Evolutionary conservation across 1,284 basidiomycete species (phyloP).

Genomic region (Moniliella sp.): DNA sequence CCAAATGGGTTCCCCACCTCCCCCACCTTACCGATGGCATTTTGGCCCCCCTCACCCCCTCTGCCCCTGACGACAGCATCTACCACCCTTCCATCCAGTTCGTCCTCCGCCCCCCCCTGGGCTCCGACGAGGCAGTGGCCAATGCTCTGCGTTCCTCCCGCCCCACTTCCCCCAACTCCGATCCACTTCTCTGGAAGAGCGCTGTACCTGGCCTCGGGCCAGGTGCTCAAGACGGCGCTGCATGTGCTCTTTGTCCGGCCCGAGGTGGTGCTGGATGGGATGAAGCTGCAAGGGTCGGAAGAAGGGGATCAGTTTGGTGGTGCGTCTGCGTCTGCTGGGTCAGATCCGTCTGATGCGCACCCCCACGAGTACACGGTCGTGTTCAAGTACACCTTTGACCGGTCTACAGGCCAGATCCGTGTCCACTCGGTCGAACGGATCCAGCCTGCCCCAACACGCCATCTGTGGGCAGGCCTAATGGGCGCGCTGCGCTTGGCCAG

Average conservation of each 20-base stretch:
- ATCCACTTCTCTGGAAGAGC: conserved; percentile 20
- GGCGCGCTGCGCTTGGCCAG: too few relatives aligned
- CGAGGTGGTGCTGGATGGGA: conserved; percentile 8
- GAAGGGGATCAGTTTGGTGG: conserved; percentile 11
- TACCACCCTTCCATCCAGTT: conserved; percentile 18
- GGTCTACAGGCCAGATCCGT: conserved; percentile 14
- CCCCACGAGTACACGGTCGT: conserved; percentile 24
- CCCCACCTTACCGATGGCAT: background rate
- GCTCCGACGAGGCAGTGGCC: background rate
- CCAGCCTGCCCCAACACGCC: conserved; percentile 21
- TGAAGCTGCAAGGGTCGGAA: background rate
- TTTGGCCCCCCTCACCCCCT: background rate
- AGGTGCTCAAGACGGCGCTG: conserved; percentile 16
- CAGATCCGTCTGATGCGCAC: conserved; percentile 11
- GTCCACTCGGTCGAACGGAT: conserved; percentile 25
- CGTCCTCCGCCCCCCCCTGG: conserved; percentile 3
- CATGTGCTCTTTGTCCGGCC: conserved; percentile 16
- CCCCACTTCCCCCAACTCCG: conserved; percentile 4
- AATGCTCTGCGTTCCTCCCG: background rate
- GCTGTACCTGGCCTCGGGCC: conserved; percentile 17
- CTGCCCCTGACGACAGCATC: conserved; percentile 1
- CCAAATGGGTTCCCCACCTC: background rate
- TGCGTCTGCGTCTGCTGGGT: conserved; percentile 18
- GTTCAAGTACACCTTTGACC: conserved; percentile 25
- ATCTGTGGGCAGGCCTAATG: too few relatives aligned